phyloP scores from a whole-genome alignment of 164 flowering plant species.

The Annona squamosa region DNA sequence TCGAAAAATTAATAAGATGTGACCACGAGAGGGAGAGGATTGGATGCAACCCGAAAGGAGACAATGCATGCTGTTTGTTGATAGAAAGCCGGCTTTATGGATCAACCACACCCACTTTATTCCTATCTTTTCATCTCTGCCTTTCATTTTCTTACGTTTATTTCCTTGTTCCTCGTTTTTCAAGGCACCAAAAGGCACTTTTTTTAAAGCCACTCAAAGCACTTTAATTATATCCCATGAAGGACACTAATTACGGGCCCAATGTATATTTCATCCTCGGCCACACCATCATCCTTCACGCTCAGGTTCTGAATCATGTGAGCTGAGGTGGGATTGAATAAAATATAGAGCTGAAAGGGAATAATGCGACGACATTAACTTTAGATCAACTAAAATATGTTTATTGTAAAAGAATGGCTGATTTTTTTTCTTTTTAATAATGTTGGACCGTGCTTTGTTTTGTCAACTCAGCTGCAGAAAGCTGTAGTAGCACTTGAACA shows the following conservation, averaged over 20 bases:
- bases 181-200: neutral
- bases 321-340: no score
- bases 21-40: neutral
- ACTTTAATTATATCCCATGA: neutral
- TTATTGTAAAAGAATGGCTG: no score
- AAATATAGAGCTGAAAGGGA: no score
- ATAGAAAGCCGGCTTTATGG: conserved; percentile 5
- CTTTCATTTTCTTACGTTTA: neutral
- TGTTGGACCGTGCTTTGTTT: no score
- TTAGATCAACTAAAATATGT: no score
- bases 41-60: conserved; percentile 1
- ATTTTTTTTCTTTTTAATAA: no score
- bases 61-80: conserved; percentile 4
- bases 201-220: neutral
- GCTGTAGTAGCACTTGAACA: no score
- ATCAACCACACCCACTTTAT: neutral
- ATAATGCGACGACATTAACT: no score
- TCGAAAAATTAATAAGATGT: neutral
- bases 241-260: neutral
- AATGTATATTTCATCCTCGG: neutral
- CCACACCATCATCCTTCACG: neutral
- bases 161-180: no score
- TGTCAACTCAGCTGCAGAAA: no score
- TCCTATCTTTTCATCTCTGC: neutral
- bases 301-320: neutral